phyloP scores from a whole-genome alignment of 2,329 filamentous ascomycete species.

The Clarireedia hainanense region DNA sequence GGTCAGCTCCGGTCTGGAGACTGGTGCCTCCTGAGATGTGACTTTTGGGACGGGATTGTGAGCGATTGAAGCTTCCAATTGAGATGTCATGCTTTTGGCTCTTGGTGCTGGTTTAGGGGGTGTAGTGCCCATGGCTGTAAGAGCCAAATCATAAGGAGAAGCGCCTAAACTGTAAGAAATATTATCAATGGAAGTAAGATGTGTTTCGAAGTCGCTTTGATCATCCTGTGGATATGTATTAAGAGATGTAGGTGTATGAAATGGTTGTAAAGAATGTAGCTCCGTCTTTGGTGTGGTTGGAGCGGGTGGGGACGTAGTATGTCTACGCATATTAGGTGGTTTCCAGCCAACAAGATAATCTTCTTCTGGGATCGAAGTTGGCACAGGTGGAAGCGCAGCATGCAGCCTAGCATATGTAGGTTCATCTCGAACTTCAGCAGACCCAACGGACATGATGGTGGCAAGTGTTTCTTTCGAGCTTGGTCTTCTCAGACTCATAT shows the following conservation, averaged over 20 bases:
- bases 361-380: conserved; percentile 13
- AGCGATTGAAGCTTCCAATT: conserved; percentile 1
- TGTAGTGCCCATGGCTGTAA: conserved; percentile 1
- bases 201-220: conserved; percentile 19
- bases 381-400: conserved; percentile 19
- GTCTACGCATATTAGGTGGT: not conserved
- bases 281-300: not conserved
- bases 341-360: conserved; percentile 3
- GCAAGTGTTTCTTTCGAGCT: conserved; percentile 24
- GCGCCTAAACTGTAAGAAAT: conserved; percentile 19
- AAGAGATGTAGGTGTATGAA: not conserved
- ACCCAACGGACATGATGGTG: conserved; percentile 26
- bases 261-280: not conserved
- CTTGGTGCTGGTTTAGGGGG: not conserved
- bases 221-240: conserved; percentile 5
- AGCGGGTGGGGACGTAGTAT: not conserved
- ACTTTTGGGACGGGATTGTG: conserved; percentile 2
- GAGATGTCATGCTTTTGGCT: conserved; percentile 19
- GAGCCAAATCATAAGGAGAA: conserved; percentile 21
- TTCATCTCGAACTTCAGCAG: conserved; percentile 21
- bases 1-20: not conserved
- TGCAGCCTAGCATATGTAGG: conserved; percentile 18
- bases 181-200: conserved; percentile 19
- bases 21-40: not conserved
- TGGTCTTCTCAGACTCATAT: conserved; percentile 10